Evolutionary conservation across 345 rosid genomes (phyloP).

Genomic region (Melaleuca alternifolia): DNA sequence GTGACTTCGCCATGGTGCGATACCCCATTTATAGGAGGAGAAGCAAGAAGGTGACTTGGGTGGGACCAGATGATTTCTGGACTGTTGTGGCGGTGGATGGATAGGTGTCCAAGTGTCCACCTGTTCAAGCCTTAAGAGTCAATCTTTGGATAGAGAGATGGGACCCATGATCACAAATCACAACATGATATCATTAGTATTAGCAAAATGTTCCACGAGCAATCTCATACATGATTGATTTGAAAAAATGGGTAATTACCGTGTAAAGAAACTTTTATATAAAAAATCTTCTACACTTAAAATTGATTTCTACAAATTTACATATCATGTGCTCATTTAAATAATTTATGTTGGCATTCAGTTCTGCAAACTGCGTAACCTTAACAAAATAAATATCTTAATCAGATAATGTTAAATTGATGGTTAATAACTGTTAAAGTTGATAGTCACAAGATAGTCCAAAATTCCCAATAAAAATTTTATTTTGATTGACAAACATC

Average conservation of each 20-base stretch:
- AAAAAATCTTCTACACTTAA: neutral
- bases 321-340: neutral
- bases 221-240: neutral
- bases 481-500: neutral
- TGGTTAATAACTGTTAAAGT: neutral
- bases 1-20: neutral
- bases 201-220: neutral
- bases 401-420: neutral
- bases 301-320: neutral
- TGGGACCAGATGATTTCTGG: neutral
- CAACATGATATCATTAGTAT: neutral
- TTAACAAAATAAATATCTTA: neutral
- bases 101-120: neutral
- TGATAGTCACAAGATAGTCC: neutral
- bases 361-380: neutral
- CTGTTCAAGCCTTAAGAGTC: neutral
- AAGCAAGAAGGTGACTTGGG: neutral
- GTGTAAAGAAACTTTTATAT: neutral
- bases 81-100: neutral
- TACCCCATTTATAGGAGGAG: neutral
- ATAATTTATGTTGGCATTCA: neutral
- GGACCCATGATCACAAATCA: neutral
- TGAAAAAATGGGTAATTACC: neutral
- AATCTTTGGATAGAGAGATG: neutral
- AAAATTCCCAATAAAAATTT: neutral